phyloP scores from a whole-genome alignment of 2,329 filamentous ascomycete genomes.

The Fusarium nisikadoi region DNA sequence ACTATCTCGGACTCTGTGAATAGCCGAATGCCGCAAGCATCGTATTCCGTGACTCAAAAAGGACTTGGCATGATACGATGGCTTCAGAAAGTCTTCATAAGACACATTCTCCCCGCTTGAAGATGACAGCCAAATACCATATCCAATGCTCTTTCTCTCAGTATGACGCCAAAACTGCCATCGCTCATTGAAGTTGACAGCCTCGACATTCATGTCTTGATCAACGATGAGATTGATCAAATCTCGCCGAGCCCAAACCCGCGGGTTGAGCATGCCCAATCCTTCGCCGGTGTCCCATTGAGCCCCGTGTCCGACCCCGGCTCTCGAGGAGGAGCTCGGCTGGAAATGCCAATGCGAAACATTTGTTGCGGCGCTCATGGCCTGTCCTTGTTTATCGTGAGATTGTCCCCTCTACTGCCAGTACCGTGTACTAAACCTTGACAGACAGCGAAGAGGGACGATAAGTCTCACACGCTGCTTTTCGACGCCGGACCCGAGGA shows the following conservation, averaged over 20 bases:
- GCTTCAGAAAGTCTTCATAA: not conserved
- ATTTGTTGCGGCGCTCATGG: not conserved
- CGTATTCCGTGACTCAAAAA: not conserved
- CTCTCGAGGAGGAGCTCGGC: not conserved
- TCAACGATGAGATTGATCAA: not conserved
- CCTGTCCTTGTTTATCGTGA: not conserved
- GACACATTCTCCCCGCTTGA: accelerated
- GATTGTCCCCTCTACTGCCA: accelerated
- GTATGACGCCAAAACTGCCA: not conserved
- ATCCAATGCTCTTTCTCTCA: not conserved
- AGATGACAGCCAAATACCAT: accelerated
- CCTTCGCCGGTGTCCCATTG: not conserved
- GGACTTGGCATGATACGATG: not conserved
- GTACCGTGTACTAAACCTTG: accelerated
- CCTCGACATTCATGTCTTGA: not conserved
- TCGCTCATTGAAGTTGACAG: not conserved
- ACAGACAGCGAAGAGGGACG: not conserved
- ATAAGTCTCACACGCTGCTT: not conserved
- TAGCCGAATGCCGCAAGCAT: not conserved
- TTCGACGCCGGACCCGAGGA: not conserved
- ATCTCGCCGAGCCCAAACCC: not conserved
- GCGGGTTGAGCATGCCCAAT: not conserved
- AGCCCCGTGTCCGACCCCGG: not conserved
- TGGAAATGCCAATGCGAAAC: constrained; percentile 1
- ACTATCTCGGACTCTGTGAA: not conserved